A percentile compares a stretch with the other conserved stretches of the same genome.
These are phyloP conservation scores for Eucalyptus curtisii DNA, from an alignment of 345 rosid species.

Conservation along the genomic window DNA sequence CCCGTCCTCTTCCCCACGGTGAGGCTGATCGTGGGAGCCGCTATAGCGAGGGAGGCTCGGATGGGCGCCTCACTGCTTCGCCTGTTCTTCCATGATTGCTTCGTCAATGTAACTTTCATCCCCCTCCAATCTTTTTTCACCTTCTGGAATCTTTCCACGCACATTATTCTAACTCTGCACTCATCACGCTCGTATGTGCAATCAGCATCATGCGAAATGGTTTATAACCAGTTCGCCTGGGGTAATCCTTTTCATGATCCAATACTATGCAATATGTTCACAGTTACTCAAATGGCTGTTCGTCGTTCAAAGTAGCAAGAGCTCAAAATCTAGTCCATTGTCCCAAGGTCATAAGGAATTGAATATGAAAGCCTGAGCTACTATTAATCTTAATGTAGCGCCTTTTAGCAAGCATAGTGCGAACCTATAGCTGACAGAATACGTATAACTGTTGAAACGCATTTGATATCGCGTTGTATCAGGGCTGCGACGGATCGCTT, in stretches of 20 bases:
- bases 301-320: background rate
- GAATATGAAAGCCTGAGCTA: background rate
- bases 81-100: constrained; percentile 82
- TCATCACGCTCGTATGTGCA: background rate
- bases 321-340: background rate
- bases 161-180: background rate
- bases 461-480: background rate
- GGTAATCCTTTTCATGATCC: background rate
- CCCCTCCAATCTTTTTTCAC: background rate
- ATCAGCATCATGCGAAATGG: background rate
- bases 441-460: background rate
- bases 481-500: constrained; percentile 54
- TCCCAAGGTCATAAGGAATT: background rate
- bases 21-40: constrained; percentile 28
- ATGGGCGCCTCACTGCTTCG: constrained; percentile 81
- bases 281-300: background rate
- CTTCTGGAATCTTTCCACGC: background rate
- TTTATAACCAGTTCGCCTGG: background rate
- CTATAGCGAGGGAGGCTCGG: constrained; percentile 41
- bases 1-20: constrained; percentile 41
- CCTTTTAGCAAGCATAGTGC: background rate
- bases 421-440: background rate
- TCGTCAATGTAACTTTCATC: constrained; percentile 52
- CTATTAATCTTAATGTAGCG: background rate
- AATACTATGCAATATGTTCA: background rate